A percentile compares a stretch with the other conserved stretches of the same genome.
Evolutionary conservation across 495 filamentous ascomycete species (phyloP).

Genomic region (Penicillium steckii): DNA sequence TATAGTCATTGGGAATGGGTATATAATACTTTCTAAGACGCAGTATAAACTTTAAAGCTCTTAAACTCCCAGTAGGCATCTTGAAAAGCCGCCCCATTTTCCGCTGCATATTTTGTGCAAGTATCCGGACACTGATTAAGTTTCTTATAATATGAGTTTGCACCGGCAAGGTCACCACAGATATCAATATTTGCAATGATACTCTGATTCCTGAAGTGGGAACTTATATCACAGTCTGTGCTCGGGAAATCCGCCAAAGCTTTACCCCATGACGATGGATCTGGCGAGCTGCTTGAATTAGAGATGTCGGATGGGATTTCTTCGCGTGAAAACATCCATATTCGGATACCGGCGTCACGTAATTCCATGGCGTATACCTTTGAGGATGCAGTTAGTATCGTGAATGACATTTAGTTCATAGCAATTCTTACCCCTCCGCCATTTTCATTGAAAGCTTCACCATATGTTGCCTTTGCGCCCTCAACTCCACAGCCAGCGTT

Average conservation of each 20-base stretch:
- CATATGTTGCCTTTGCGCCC: constrained; percentile 29
- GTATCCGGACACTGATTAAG: constrained; percentile 23
- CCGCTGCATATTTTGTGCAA: constrained; percentile 22
- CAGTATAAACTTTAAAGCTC: constrained; percentile 30
- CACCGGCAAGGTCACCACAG: constrained; percentile 28
- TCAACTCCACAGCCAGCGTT: constrained; percentile 39
- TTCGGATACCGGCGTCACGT: constrained; percentile 33
- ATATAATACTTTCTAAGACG: not conserved
- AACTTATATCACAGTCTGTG: constrained; percentile 33
- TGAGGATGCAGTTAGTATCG: not conserved
- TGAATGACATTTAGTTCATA: not conserved
- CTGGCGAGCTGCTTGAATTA: constrained; percentile 23
- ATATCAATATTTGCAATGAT: constrained; percentile 39
- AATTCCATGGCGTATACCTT: constrained; percentile 39
- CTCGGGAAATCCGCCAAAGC: constrained; percentile 37
- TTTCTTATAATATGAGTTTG: constrained; percentile 16
- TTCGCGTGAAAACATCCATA: constrained; percentile 39
- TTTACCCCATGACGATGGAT: constrained; percentile 33
- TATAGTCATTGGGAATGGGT: not conserved
- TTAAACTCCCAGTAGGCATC: constrained; percentile 38
- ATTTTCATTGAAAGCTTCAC: constrained; percentile 36
- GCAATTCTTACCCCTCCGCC: constrained; percentile 34
- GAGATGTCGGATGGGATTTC: constrained; percentile 31
- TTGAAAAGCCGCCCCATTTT: constrained; percentile 23
- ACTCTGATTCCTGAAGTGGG: constrained; percentile 34